Evolutionary conservation across 352 stramenopile species (phyloP).

Genomic region (Phytophthora macrochlamydospora): DNA sequence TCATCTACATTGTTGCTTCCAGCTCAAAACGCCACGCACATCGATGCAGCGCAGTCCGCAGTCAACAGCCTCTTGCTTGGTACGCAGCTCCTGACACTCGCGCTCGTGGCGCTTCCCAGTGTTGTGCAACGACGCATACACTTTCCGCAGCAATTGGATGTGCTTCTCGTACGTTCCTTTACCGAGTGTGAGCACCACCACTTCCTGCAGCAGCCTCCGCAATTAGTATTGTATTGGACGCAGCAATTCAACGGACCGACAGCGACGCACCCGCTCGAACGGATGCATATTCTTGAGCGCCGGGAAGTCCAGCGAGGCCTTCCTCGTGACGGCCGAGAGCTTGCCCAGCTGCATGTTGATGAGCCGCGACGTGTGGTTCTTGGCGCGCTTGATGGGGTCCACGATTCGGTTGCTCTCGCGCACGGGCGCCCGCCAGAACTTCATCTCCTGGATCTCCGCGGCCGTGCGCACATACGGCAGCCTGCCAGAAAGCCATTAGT

Average conservation of each 20-base stretch:
- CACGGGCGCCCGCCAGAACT: constrained; percentile 77
- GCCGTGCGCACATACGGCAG: constrained; percentile 84
- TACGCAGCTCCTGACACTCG: constrained; percentile 69
- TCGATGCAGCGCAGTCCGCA: constrained; percentile 79
- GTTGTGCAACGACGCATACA: constrained; percentile 83
- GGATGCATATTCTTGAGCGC: constrained; percentile 76
- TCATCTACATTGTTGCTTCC: no score
- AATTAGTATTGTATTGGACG: background rate
- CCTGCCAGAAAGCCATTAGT: constrained; percentile 21
- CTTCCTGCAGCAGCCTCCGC: constrained; percentile 47
- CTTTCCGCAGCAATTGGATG: constrained; percentile 74
- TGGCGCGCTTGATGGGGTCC: constrained; percentile 80
- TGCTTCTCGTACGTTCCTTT: constrained; percentile 71
- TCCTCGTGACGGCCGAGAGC: constrained; percentile 73
- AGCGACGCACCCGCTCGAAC: constrained; percentile 70
- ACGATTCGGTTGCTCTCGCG: constrained; percentile 81
- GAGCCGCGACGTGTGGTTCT: constrained; percentile 80
- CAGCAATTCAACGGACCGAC: background rate
- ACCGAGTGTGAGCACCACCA: constrained; percentile 83
- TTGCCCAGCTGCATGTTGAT: constrained; percentile 83
- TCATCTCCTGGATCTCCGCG: constrained; percentile 87
- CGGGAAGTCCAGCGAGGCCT: constrained; percentile 79
- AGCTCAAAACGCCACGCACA: constrained; percentile 19
- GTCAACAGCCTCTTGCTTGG: constrained; percentile 83
- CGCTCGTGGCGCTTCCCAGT: constrained; percentile 73